phyloP scores from a whole-genome alignment of 2,329 filamentous ascomycete genomes.

The Penicillium glabrum region DNA sequence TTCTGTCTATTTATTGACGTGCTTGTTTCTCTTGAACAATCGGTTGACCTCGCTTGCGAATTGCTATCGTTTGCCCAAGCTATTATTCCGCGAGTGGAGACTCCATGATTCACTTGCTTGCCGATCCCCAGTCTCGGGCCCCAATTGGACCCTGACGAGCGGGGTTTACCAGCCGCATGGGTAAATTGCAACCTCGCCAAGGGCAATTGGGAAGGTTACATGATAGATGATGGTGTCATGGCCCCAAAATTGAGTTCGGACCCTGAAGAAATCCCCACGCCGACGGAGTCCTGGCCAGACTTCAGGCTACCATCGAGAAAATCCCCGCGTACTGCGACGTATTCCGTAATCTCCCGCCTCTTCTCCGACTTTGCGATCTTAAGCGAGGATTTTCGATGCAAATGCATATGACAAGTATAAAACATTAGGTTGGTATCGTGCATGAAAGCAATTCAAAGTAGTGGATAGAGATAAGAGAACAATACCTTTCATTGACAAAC shows the following conservation, averaged over 20 bases:
- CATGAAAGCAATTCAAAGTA: too few species aligned
- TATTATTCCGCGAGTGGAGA: not conserved
- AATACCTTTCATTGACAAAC: too few species aligned
- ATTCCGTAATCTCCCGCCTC: too few species aligned
- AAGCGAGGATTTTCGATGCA: too few species aligned
- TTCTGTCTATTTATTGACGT: not conserved
- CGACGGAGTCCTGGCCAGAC: not conserved
- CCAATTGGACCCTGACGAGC: slow-evolving; percentile 1
- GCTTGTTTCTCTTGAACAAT: not conserved
- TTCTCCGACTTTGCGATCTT: too few species aligned
- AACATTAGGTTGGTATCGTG: too few species aligned
- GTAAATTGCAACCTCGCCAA: slow-evolving; percentile 16
- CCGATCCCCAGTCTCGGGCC: not conserved
- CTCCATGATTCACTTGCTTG: not conserved
- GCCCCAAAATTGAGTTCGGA: not conserved
- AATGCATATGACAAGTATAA: too few species aligned
- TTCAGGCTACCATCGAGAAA: not conserved
- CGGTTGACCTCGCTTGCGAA: not conserved
- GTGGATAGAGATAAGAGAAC: too few species aligned
- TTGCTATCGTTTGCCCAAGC: not conserved
- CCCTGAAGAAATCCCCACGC: not conserved
- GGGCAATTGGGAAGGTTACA: slow-evolving; percentile 16
- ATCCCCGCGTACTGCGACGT: not conserved
- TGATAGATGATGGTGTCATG: not conserved
- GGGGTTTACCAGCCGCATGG: slow-evolving; percentile 1